Evolutionary conservation across 2,329 filamentous ascomycete species (phyloP).

Genomic region (Scopulariopsis brevicaulis): DNA sequence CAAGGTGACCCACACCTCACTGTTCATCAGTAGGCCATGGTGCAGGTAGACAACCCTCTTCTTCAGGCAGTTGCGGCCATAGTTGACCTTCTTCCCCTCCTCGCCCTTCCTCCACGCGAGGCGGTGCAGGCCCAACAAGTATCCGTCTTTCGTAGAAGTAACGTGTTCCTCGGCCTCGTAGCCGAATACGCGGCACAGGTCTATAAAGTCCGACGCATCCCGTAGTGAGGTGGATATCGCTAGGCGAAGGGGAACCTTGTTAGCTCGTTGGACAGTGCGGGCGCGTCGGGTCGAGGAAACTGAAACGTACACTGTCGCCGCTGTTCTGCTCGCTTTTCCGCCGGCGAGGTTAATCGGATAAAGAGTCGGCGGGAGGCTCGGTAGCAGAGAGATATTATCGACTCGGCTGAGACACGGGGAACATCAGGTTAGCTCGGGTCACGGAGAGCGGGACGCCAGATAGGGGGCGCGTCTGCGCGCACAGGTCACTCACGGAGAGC

Average conservation of each 20-base stretch:
- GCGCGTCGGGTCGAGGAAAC: constrained; percentile 8
- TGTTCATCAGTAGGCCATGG: constrained; percentile 96
- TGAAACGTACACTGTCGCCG: constrained; percentile 47
- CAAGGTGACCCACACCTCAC: constrained; percentile 92
- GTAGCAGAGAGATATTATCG: constrained; percentile 76
- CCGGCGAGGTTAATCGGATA: constrained; percentile 62
- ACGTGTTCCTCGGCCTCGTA: constrained; percentile 96
- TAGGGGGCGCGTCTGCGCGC: neutral
- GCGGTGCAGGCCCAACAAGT: constrained; percentile 80
- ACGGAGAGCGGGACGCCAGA: neutral
- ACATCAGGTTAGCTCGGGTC: neutral
- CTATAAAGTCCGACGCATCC: constrained; percentile 82
- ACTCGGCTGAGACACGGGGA: constrained; percentile 44
- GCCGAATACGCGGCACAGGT: constrained; percentile 83
- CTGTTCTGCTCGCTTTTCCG: constrained; percentile 54
- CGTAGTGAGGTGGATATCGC: constrained; percentile 67
- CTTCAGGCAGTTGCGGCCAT: constrained; percentile 51
- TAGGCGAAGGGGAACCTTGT: constrained; percentile 46
- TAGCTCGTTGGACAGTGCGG: constrained; percentile 29
- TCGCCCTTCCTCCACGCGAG: constrained; percentile 76
- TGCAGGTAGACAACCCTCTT: constrained; percentile 92
- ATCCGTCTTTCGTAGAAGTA: constrained; percentile 88
- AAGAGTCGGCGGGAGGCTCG: constrained; percentile 71
- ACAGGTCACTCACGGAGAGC: constrained; percentile 57
- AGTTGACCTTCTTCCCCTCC: constrained; percentile 68